Base-by-base conservation (phyloP, 345 rosid species). In the Syzygium aromaticum region DNA sequence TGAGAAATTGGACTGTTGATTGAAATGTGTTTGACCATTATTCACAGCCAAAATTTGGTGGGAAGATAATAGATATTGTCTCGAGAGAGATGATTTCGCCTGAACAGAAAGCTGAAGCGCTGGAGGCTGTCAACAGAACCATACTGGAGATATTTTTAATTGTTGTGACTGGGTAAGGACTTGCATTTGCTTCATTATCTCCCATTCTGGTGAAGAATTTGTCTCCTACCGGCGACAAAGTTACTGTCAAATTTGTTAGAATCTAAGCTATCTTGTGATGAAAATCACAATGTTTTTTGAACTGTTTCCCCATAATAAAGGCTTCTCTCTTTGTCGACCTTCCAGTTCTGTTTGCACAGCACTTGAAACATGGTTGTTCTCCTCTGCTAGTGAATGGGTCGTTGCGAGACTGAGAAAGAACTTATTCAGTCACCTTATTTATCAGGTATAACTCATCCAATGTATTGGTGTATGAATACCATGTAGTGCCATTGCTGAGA, bases 371-470 rank as follows among this genome's bases (percentile, higher is more conserved):
- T 92, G 94, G 94, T 86, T 92, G 40, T 89, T 92, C 90, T 84
- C 92, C 77, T 89, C 92, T 23, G 90, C 93, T 53, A 92, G 94
- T 89, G 94, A 91, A 88, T 88, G 94, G 85, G 94, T 92, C 30
- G 94, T 92, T 9, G 94, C 94, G 84, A 93, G 94, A 63, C 52
- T 92, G 90, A 90, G 94, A 86, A 91, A 90, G 88, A 54, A 88
- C 90, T 89, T 92, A 77, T 92, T 92, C 85, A 86, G 88, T 57
- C 94, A 92, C 90, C 92, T 92, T 86, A 86, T 91, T 64, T 85
- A 89, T 88, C 94, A 91, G 94, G 94, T 91, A 80, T 73, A 92
- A 19, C 49, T 38, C 13, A 73, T 67, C 23, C 25, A 8, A 67
- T 33, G 80, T 33, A 33, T 33, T 33, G 12, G 46, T 33, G 49